Percentiles rank a stretch among this genome's conserved stretches.
These are phyloP conservation scores for Trapa incisa DNA, from an alignment of 345 rosid genomes.

Conservation along the genomic window DNA sequence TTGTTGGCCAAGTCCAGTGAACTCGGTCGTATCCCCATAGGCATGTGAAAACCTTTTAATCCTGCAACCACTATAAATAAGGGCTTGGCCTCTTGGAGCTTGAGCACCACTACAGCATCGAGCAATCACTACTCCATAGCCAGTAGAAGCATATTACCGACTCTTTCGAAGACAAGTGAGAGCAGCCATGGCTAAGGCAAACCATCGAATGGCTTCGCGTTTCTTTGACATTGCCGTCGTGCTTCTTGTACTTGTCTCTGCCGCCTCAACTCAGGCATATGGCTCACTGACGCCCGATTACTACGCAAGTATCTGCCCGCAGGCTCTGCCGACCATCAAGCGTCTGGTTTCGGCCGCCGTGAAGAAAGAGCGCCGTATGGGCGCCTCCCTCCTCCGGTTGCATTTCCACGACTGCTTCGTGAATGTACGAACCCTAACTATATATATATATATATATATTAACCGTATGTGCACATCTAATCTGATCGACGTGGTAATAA, in stretches of 20 bases:
- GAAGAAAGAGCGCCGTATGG: constrained; percentile 33
- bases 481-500: neutral
- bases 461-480: neutral
- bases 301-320: constrained; percentile 40
- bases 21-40: neutral
- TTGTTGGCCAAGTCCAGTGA: neutral
- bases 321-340: constrained; percentile 28
- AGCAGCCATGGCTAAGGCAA: neutral
- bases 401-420: constrained; percentile 63
- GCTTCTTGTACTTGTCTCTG: neutral
- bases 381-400: constrained; percentile 44
- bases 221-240: neutral
- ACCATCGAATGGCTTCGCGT: neutral
- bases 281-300: constrained; percentile 22
- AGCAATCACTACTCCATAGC: too few relatives aligned
- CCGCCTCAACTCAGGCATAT: neutral
- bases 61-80: neutral
- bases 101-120: too few relatives aligned
- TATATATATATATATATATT: too few relatives aligned
- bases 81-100: too few relatives aligned
- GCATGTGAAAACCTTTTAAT: neutral
- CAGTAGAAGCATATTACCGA: too few relatives aligned
- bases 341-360: constrained; percentile 28
- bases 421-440: constrained; percentile 17
- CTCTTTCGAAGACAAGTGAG: too few relatives aligned